Evolutionary conservation across 1,284 basidiomycete species (phyloP).

Genomic region (Blastosporella zonata): DNA sequence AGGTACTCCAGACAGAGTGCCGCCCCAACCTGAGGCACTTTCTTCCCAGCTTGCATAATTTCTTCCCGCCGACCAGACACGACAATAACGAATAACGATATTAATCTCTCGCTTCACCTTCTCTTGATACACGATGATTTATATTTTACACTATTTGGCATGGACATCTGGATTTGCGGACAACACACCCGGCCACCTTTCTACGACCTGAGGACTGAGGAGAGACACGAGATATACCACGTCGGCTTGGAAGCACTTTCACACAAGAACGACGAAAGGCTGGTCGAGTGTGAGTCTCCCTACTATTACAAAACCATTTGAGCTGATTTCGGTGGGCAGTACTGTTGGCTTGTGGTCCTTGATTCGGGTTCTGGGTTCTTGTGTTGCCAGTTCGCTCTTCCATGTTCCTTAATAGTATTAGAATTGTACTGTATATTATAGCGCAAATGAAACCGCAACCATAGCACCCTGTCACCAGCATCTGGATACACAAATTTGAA

Average conservation of each 20-base stretch:
- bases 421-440: neutral
- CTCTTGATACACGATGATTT: neutral
- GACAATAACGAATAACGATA: conserved; percentile 4
- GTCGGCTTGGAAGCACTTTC: neutral
- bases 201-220: neutral
- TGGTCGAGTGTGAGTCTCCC: too few species aligned
- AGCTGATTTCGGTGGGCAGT: too few species aligned
- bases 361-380: neutral
- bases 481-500: too few species aligned
- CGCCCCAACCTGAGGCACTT: neutral
- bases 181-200: too few species aligned
- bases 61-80: neutral
- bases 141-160: conserved; percentile 8
- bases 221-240: neutral
- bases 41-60: conserved; percentile 2
- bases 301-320: too few species aligned
- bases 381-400: neutral
- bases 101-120: neutral
- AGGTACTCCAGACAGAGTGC: neutral
- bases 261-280: too few species aligned
- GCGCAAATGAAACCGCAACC: neutral
- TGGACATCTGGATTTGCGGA: neutral
- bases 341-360: neutral
- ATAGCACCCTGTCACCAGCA: too few species aligned
- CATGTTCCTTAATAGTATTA: neutral